Evolutionary conservation across 2,329 filamentous ascomycete species (phyloP).

Genomic region (Penicillium sp.): DNA sequence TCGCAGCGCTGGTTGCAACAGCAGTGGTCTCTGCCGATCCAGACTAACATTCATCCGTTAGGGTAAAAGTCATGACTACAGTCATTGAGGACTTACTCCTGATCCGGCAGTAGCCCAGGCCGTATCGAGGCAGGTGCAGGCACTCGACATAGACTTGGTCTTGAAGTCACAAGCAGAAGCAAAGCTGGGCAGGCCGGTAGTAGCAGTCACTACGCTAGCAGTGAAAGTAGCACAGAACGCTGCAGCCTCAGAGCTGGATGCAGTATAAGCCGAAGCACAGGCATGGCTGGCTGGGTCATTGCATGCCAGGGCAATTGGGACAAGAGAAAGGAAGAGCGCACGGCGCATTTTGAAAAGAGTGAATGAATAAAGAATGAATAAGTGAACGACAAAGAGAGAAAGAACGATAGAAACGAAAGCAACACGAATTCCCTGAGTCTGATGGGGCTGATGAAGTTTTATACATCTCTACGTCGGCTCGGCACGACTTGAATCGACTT

Average conservation of each 20-base stretch:
- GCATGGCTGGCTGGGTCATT: constrained; percentile 30
- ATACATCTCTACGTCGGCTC: constrained; percentile 1
- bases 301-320: constrained; percentile 33
- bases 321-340: constrained; percentile 32
- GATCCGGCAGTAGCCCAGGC: constrained; percentile 24
- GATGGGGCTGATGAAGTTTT: not conserved
- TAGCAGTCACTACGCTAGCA: constrained; percentile 29
- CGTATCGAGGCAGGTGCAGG: constrained; percentile 35
- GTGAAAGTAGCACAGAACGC: constrained; percentile 36
- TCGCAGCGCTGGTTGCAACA: not conserved
- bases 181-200: constrained; percentile 29
- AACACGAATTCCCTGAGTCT: not conserved
- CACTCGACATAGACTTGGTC: constrained; percentile 33
- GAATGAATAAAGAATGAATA: constrained; percentile 17
- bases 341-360: constrained; percentile 33
- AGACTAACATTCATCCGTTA: constrained; percentile 7
- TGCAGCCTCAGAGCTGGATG: constrained; percentile 30
- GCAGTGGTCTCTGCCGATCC: constrained; percentile 6
- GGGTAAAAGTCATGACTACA: not conserved
- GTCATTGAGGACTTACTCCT: constrained; percentile 8
- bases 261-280: constrained; percentile 33
- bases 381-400: constrained; percentile 11
- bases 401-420: constrained; percentile 5
- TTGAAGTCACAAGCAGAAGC: constrained; percentile 31
- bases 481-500: not conserved